Evolutionary conservation across 495 filamentous ascomycete species (phyloP), one percentile per base, ranked within the genome.

Genomic region (Neurospora sp.): DNA sequence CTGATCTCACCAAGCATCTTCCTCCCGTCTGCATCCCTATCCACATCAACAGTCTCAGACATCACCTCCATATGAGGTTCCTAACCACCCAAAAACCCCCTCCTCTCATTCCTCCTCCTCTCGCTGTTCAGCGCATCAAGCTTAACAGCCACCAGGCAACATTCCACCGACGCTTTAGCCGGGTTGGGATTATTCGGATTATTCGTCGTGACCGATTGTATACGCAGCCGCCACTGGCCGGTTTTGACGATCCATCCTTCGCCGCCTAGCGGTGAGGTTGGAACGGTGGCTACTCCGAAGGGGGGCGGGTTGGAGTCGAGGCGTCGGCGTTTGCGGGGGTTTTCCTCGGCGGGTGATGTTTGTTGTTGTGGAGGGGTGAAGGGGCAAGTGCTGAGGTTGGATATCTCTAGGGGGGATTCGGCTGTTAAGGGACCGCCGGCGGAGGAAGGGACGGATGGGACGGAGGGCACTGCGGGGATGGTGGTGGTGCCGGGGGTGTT

Each of bases 151-250:
- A 91, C 84, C 40, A 98, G 81, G 68, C 94, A 86, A 71, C 86
- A 88, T 78, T 88, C 85, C 11, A 94, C 86, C 72, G 88, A 88
- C 78, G 84, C 75, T 80, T 87, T 84, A 75, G 81, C 81, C 53
- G 53, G 22, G 53, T 61, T 61, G 6, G 53, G 22, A 5, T 14
- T n/a, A 6, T 35, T 37, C 18, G n/a, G 1, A 74, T 83, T 80
- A 74, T 81, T 84, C 35, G 40, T 48, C 7, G 74, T 79, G 16
- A 80, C 82, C 1, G 53, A 61, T 75, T 92, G 90, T 31, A 97
- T 89, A 20, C 88, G 84, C 71, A 97, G 74, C 70, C 93, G 83
- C 93, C 94, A 98, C 82, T 95, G 94, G 1, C 91, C 94, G 20
- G 84, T 91, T 68, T 85, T 88, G 14, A 98, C 85, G 38, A 94